Conservation (phyloP, 208 protist genomes). For the Kentomonas sorsogonicus region DNA sequence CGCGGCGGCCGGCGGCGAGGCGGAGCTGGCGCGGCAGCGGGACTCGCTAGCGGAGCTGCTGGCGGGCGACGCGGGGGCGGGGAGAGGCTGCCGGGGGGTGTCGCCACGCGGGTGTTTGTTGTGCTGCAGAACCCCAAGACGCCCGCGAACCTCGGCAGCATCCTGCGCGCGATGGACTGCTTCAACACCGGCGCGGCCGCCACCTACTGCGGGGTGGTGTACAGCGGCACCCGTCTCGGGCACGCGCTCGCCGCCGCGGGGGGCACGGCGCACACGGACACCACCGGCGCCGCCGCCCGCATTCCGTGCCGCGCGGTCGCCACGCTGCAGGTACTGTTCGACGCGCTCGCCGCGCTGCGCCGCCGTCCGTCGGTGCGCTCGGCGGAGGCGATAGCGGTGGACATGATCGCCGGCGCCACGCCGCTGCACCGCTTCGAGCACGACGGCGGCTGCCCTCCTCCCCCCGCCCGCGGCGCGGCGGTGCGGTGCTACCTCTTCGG, state of each 20-base stretch:
- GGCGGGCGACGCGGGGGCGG: no score
- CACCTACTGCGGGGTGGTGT: no score
- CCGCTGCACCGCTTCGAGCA: conserved; percentile 37
- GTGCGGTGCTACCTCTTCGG: conserved; percentile 70
- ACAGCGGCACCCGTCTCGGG: no score
- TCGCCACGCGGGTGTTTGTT: no score
- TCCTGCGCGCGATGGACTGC: conserved; percentile 59
- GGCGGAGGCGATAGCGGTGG: no score
- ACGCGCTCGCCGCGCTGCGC: neutral
- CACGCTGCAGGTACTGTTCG: neutral
- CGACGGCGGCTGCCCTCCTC: conserved; percentile 2
- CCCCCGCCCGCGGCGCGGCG: neutral
- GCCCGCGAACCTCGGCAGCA: conserved; percentile 55
- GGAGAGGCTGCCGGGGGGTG: no score
- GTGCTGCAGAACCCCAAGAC: conserved; percentile 76
- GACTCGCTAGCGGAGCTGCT: no score
- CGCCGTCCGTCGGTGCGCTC: neutral
- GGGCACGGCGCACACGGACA: neutral
- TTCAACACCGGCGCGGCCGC: no score
- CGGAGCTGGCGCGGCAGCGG: no score
- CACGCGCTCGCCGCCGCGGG: no score
- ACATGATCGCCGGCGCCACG: conserved; percentile 48
- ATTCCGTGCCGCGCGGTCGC: neutral
- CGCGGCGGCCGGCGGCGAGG: no score
- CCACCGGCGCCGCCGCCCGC: no score